Conservation (phyloP, 345 rosid species). For the Bretschneidera sinensis region DNA sequence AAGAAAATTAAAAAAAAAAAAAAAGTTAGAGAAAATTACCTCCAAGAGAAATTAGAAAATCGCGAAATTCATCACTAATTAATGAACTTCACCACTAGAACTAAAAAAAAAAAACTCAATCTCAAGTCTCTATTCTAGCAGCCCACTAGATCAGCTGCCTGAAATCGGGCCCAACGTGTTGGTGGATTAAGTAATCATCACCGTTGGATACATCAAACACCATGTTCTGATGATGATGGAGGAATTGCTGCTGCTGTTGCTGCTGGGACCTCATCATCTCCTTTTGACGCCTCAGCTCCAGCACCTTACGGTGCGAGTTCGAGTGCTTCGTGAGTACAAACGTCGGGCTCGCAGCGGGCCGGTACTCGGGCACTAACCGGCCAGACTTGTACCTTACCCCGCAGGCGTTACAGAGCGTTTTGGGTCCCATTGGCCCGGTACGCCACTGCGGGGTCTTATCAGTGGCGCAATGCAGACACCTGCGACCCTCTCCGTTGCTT, state of each 20-base stretch:
- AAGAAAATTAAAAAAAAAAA: not conserved
- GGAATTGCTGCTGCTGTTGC: conserved; percentile 37
- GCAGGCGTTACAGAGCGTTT: conserved; percentile 88
- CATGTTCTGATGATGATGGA: conserved; percentile 58
- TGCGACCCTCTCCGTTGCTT: conserved; percentile 37
- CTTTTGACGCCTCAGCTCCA: conserved; percentile 56
- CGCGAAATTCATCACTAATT: conserved; percentile 13
- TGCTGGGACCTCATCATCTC: conserved; percentile 38
- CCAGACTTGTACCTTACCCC: conserved; percentile 82
- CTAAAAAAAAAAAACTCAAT: conserved; percentile 4
- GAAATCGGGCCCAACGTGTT: conserved; percentile 77
- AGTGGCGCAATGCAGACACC: conserved; percentile 64
- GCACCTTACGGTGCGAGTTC: conserved; percentile 70
- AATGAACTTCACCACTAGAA: conserved; percentile 23
- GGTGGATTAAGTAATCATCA: conserved; percentile 84
- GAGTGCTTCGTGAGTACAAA: conserved; percentile 67
- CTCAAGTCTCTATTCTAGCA: conserved; percentile 16
- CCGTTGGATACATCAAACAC: conserved; percentile 64
- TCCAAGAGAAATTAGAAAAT: not conserved
- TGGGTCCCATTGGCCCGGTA: conserved; percentile 81
- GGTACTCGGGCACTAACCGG: conserved; percentile 66
- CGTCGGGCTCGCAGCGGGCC: conserved; percentile 80
- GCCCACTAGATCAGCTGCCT: conserved; percentile 52
- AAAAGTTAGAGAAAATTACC: conserved; percentile 25
- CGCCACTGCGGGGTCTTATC: conserved; percentile 89